Evolutionary conservation across 352 stramenopile genomes (phyloP), one percentile per base, ranked within the genome.

Genomic region (Globisporangium spiculum): DNA sequence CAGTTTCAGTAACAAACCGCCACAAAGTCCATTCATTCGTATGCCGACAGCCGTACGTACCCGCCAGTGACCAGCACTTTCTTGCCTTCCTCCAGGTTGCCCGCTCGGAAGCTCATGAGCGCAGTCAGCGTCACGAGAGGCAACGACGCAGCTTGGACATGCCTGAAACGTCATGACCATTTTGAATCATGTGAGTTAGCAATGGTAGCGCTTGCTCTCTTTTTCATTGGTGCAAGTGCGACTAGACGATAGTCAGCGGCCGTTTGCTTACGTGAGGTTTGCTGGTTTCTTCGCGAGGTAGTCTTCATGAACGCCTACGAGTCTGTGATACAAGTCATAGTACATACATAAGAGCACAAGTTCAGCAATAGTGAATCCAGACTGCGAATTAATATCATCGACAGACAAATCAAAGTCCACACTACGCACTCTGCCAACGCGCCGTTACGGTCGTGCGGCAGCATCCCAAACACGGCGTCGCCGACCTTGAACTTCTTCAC

Each of bases 41-140:
- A 16, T 44, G 36, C 9, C 36, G 12, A 44, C 36, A 44, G 36
- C 10, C 36, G 36, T 44, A 63, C 70, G 60, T 73, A 88, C 81
- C 81, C 86, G 26, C 78, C 86, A 3, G 84, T 92, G 66, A 94
- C 75, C 10, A 94, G 68, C 48, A 94, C 77, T 67, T 90, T 92
- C 69, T 92, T 90, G 55, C 77, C 77, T 67, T 86, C 76, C 24
- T 67, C 60, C 6, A 94, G 65, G 3, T 89, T 60, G 1, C 77
- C 75, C 20, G 79, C 64, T 53, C 81, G 78, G 66, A 93, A 89
- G 20, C 67, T 69, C 54, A 81, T 75, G 24, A 93, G 58, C 20
- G 83, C 77, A 24, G 84, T 88, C 30, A 83, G 73, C 18, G 78
- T 63, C 27, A 81, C 83, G 10, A 94, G 64, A 8, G 86, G 86